Evolutionary conservation across 371 early-diverging fungal species (phyloP).

Genomic region (Syncephalis plumigaleata): DNA sequence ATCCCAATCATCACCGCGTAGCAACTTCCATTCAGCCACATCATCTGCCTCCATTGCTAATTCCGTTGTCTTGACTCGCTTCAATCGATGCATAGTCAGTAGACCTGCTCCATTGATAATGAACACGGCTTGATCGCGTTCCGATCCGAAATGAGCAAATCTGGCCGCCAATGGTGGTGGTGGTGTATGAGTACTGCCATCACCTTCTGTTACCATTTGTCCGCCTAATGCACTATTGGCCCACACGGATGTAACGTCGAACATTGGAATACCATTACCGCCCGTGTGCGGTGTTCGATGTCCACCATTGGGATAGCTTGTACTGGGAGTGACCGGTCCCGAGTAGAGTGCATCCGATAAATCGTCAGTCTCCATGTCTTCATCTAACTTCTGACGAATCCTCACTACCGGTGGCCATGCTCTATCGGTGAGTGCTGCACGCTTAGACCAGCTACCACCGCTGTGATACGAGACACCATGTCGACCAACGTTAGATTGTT

Average conservation of each 20-base stretch:
- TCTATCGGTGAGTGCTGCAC: neutral
- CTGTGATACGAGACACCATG: neutral
- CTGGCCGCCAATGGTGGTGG: neutral
- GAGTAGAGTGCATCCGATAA: no score
- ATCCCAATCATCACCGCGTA: conserved; percentile 5
- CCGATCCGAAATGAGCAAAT: neutral
- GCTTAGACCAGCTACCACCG: neutral
- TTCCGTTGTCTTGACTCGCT: conserved; percentile 1
- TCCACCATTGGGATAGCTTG: neutral
- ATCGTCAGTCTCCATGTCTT: no score
- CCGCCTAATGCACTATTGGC: neutral
- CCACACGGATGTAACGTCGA: neutral
- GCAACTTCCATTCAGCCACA: conserved; percentile 9
- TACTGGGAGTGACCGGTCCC: no score
- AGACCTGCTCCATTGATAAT: neutral
- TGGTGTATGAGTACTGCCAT: neutral
- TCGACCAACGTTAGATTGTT: conserved; percentile 10
- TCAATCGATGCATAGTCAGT: neutral
- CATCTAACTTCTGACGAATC: no score
- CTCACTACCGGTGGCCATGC: no score
- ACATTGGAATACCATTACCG: neutral
- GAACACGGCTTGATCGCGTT: neutral
- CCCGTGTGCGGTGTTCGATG: neutral
- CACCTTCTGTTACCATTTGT: neutral
- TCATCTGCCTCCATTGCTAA: conserved; percentile 5